Base-by-base conservation (phyloP, 108 stramenopile genomes). In the Fragilaria crotonensis region DNA sequence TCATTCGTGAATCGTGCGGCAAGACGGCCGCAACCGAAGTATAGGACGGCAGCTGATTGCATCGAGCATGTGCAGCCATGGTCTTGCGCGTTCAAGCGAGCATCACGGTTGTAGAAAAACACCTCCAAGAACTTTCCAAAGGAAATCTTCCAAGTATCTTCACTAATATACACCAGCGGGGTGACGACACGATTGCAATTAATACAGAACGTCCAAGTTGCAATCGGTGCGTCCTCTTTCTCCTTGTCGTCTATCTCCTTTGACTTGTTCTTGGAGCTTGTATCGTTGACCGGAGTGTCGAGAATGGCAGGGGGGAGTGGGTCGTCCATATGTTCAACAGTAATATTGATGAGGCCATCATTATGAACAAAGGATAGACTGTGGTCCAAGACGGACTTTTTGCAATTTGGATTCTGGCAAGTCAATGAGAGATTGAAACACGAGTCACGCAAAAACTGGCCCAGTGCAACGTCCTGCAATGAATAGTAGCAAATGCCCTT, bases 121-220 rank as follows among this genome's bases (percentile, higher is more conserved):
- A 87, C 77, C 68, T 98, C 97, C 5, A 98, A 68, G 56, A 98
- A 96, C 76, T 98, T 98, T 21, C 97, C 97, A 64, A 98, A 96
- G 5, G 81, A 83, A 68, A 86, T 90, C 67, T 95, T 94, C 93
- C 95, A 96, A 2, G 95, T 93, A 67, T 96, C 90, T 45, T 95
- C 93, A 31, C 84, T 77, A 62, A 98, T 73, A 60, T 73, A 84
- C 5, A 68, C 63, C 5, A 90, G 59, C 2, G 93, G 90, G 2
- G 95, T 94, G 18, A 95, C 95, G 48, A 96, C 85, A 53, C 76
- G 72, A 26, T 54, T 55, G 66, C 95, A 96, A 22, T 83, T 70
- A 27, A 79, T 91, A 63, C 95, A 97, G 53, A 90, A 90, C 4
- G 90, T 91, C 93, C 94, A 95, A 33, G 95, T 95, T 18, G 86